These are phyloP conservation scores for Phytophthora constricta DNA, from an alignment of 352 stramenopile genomes.

Conservation along the genomic window DNA sequence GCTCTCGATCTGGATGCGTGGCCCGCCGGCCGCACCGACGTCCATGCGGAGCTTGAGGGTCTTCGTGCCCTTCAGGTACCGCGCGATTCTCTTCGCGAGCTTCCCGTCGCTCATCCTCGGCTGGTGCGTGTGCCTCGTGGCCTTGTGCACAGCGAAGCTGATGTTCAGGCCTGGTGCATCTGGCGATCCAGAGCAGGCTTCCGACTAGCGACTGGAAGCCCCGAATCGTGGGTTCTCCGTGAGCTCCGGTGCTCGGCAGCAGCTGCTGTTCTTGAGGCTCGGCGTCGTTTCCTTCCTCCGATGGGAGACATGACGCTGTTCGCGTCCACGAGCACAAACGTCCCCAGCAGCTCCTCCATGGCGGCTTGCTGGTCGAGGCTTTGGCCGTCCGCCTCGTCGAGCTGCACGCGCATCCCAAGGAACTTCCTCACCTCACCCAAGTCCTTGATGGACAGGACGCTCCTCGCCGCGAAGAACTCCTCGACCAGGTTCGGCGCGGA, in stretches of 20 bases:
- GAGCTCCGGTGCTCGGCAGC: no score
- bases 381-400: no score
- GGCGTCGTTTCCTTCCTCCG: no score
- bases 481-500: slow-evolving; percentile 2
- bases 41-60: slow-evolving; percentile 26
- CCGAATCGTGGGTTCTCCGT: no score
- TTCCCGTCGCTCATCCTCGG: slow-evolving; percentile 10
- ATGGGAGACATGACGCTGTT: no score
- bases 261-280: no score
- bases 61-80: slow-evolving; percentile 28
- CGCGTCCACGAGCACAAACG: no score
- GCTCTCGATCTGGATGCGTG: slow-evolving; percentile 3
- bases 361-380: no score
- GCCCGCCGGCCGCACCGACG: neutral
- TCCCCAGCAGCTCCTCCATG: no score
- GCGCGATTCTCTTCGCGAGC: slow-evolving; percentile 17
- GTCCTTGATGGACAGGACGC: slow-evolving; percentile 30
- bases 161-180: slow-evolving; percentile 40
- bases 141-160: slow-evolving; percentile 21
- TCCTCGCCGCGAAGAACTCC: slow-evolving; percentile 18
- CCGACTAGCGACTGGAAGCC: no score
- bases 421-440: slow-evolving; percentile 32
- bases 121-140: slow-evolving; percentile 14
- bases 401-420: slow-evolving; percentile 43
- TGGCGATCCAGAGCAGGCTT: slow-evolving; percentile 35